These are phyloP conservation scores for Akebia trifoliata DNA, from an alignment of 164 flowering plant genomes.

Conservation along the genomic window DNA sequence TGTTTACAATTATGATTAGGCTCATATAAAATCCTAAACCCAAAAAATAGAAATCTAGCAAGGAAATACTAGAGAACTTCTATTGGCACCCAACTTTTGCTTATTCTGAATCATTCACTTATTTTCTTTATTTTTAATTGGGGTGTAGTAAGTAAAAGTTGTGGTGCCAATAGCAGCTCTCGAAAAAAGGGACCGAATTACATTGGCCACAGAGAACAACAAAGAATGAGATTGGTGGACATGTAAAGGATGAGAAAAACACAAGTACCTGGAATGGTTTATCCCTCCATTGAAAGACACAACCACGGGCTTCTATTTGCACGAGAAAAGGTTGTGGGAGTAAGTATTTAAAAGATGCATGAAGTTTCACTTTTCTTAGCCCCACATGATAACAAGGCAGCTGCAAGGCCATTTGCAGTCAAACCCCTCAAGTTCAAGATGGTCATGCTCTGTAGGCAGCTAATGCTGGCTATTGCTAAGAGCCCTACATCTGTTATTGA, in stretches of 20 bases:
- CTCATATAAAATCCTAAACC: too few species aligned
- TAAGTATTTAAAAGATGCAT: constrained; percentile 40
- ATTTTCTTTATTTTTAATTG: too few species aligned
- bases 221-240: too few species aligned
- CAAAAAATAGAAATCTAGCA: too few species aligned
- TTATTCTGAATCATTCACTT: too few species aligned
- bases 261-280: constrained; percentile 52
- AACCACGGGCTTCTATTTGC: constrained; percentile 80
- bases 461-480: constrained; percentile 70
- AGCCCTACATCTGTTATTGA: constrained; percentile 77
- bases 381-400: constrained; percentile 70
- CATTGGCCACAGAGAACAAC: too few species aligned
- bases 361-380: constrained; percentile 77
- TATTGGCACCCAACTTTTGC: too few species aligned
- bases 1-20: too few species aligned
- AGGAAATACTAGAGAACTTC: too few species aligned
- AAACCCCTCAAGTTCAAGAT: constrained; percentile 62
- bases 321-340: constrained; percentile 50
- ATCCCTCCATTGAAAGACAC: constrained; percentile 74
- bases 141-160: too few species aligned
- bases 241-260: background rate
- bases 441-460: constrained; percentile 69
- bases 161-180: too few species aligned
- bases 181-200: too few species aligned
- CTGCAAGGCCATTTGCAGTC: constrained; percentile 59